Conservation (phyloP, 192 early-diverging fungal genomes). For the Jimgerdemannia flammicorona region DNA sequence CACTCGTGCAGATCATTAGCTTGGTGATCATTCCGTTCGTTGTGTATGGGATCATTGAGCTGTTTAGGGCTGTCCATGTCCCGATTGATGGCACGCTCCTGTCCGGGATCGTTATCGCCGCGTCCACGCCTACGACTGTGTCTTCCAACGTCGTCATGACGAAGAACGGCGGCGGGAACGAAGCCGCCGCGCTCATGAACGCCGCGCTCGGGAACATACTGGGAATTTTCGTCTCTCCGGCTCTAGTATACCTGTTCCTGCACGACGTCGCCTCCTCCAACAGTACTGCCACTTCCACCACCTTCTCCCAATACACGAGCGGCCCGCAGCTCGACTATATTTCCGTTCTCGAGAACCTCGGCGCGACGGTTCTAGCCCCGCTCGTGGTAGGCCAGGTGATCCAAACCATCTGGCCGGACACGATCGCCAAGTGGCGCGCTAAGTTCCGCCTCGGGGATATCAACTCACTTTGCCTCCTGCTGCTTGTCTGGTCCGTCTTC, state of each 20-base stretch:
- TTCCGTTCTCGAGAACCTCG: constrained; percentile 48
- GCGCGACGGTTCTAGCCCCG: constrained; percentile 59
- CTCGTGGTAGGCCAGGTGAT: constrained; percentile 59
- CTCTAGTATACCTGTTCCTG: constrained; percentile 44
- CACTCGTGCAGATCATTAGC: constrained; percentile 57
- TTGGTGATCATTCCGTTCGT: constrained; percentile 56
- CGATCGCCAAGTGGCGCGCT: constrained; percentile 41
- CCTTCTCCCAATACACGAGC: constrained; percentile 8
- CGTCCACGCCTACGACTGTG: constrained; percentile 66
- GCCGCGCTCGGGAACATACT: constrained; percentile 69
- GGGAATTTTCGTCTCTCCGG: constrained; percentile 57
- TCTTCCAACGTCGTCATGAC: constrained; percentile 81
- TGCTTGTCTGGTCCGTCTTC: constrained; percentile 71
- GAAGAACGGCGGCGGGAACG: constrained; percentile 60
- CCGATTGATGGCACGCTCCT: constrained; percentile 50
- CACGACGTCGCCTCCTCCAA: constrained; percentile 21
- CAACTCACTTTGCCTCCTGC: constrained; percentile 53
- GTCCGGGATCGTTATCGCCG: constrained; percentile 61
- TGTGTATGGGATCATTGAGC: constrained; percentile 50
- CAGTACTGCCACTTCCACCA: neutral
- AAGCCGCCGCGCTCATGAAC: constrained; percentile 61
- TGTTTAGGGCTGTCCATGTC: constrained; percentile 42
- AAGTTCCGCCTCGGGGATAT: constrained; percentile 51
- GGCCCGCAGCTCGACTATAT: constrained; percentile 41
- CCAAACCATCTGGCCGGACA: constrained; percentile 40